These are phyloP conservation scores for Chenopodium berlandieri DNA, from an alignment of 148 eudicot genomes.

Conservation along the genomic window DNA sequence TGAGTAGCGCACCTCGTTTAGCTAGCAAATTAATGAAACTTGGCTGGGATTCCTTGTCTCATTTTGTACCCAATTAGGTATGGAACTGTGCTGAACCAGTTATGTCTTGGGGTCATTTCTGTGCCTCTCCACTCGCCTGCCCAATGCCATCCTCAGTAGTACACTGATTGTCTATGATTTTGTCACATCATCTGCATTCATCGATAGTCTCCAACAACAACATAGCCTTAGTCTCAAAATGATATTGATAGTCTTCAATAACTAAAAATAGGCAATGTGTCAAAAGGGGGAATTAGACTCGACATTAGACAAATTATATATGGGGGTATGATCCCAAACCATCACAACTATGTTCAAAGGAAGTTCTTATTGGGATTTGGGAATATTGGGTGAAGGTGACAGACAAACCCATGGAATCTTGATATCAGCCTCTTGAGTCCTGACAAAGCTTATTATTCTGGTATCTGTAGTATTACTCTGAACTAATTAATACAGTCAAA, in stretches of 20 bases:
- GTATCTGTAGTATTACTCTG: background rate
- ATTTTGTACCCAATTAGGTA: background rate
- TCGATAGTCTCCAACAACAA: background rate
- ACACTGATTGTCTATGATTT: background rate
- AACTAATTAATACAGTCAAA: background rate
- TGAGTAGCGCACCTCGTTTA: background rate
- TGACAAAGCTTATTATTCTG: background rate
- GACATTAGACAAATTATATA: background rate
- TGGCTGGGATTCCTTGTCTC: background rate
- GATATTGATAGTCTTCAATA: background rate
- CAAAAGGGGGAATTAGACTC: background rate
- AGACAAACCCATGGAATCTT: background rate
- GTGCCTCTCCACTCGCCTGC: background rate
- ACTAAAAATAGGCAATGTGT: background rate
- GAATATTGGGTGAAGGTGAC: background rate
- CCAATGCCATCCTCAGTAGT: background rate
- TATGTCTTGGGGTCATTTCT: background rate
- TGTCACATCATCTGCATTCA: background rate
- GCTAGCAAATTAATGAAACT: background rate
- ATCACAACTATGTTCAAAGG: background rate
- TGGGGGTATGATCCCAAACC: too few species aligned
- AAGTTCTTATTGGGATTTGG: background rate
- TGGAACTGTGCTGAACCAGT: background rate
- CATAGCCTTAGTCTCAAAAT: too few species aligned
- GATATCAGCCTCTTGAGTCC: background rate